Percentiles rank a stretch among this genome's conserved stretches.
These are phyloP conservation scores for Calendula officinalis DNA, from an alignment of 129 eudicot genomes.

Conservation along the genomic window DNA sequence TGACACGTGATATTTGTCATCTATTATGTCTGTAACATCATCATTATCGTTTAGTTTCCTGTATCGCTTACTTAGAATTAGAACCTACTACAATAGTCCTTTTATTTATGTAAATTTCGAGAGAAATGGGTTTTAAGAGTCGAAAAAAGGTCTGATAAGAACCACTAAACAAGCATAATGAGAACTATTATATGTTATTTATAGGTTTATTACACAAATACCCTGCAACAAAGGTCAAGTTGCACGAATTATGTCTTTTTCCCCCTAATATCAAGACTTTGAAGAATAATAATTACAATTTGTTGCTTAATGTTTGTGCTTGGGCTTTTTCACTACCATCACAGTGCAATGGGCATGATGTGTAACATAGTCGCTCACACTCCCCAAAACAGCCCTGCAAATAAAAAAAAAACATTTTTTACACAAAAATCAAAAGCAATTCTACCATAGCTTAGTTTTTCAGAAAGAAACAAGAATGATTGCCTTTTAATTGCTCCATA, in stretches of 20 bases:
- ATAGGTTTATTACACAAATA: slow-evolving; percentile 17
- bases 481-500: slow-evolving; percentile 91
- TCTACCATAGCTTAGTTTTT: not conserved
- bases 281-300: slow-evolving; percentile 7
- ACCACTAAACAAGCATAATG: not conserved
- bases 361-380: slow-evolving; percentile 85
- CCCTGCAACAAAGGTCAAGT: slow-evolving; percentile 5
- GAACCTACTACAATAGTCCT: not conserved
- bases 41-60: too few species aligned
- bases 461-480: not conserved
- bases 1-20: too few species aligned
- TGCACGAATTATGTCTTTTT: slow-evolving; percentile 9
- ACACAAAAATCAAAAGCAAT: not conserved
- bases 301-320: slow-evolving; percentile 60
- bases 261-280: slow-evolving; percentile 3
- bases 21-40: too few species aligned
- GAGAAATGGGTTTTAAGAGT: slow-evolving; percentile 6
- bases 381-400: slow-evolving; percentile 91
- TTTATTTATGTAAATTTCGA: not conserved
- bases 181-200: not conserved
- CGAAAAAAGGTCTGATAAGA: not conserved
- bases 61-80: too few species aligned
- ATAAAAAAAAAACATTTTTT: not conserved
- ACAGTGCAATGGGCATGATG: slow-evolving; percentile 94
- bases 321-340: slow-evolving; percentile 91